Evolutionary conservation across 805 yeast species (phyloP).

Genomic region (Candida boidinii): DNA sequence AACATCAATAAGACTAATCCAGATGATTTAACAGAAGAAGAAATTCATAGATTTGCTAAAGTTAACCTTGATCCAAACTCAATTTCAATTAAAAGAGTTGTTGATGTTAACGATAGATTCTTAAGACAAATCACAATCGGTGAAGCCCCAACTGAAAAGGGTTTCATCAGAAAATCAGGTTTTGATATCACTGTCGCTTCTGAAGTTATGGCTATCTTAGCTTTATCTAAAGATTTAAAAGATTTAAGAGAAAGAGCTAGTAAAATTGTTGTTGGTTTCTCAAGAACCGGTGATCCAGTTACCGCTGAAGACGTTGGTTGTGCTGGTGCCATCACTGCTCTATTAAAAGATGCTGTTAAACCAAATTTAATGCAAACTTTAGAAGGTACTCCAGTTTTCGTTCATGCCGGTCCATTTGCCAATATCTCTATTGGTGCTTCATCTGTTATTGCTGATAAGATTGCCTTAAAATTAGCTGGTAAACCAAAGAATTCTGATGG

Average conservation of each 20-base stretch:
- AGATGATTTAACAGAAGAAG: conserved; percentile 63
- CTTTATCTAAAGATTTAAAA: conserved; percentile 58
- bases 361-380: conserved; percentile 84
- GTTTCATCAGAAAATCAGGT: conserved; percentile 63
- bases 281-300: conserved; percentile 60
- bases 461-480: conserved; percentile 77
- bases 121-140: conserved; percentile 73
- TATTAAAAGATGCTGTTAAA: conserved; percentile 73
- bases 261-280: conserved; percentile 64
- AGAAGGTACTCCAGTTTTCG: conserved; percentile 83
- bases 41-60: conserved; percentile 54
- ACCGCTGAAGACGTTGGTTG: conserved; percentile 81
- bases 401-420: conserved; percentile 87
- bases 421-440: conserved; percentile 84
- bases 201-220: conserved; percentile 80
- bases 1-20: conserved; percentile 68
- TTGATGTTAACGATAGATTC: conserved; percentile 77
- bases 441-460: conserved; percentile 71
- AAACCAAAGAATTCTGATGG: conserved; percentile 23
- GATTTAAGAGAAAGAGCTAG: conserved; percentile 74
- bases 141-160: conserved; percentile 75
- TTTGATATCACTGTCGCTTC: conserved; percentile 82
- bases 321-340: conserved; percentile 80
- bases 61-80: conserved; percentile 72
- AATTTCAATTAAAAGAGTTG: conserved; percentile 77